These are phyloP conservation scores for Metschnikowia continentalis DNA, from an alignment of 805 yeast genomes.

Conservation along the genomic window DNA sequence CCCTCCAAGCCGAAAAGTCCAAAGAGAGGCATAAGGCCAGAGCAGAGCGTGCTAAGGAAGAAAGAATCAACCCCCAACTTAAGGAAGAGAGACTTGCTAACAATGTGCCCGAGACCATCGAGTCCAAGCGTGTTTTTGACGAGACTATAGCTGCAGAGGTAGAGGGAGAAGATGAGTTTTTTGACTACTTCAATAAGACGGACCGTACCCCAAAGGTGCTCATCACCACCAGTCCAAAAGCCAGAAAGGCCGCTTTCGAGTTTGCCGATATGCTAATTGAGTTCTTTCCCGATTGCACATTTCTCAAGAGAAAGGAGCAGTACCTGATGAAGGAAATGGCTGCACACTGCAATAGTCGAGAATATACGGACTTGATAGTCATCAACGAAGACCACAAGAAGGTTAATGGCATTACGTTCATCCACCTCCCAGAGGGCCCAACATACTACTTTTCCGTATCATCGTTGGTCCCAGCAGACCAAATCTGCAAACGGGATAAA, in stretches of 20 bases:
- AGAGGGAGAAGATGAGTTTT: slow-evolving; percentile 65
- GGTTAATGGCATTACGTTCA: slow-evolving; percentile 87
- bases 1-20: slow-evolving; percentile 67
- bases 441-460: slow-evolving; percentile 85
- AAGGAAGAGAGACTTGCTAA: slow-evolving; percentile 73
- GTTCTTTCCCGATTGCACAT: slow-evolving; percentile 78
- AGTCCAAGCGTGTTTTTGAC: slow-evolving; percentile 77
- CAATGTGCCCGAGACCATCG: slow-evolving; percentile 80
- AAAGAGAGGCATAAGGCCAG: slow-evolving; percentile 75
- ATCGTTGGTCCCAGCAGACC: slow-evolving; percentile 69
- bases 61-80: slow-evolving; percentile 75
- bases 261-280: slow-evolving; percentile 85
- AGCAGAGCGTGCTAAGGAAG: slow-evolving; percentile 82
- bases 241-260: slow-evolving; percentile 82
- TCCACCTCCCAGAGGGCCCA: slow-evolving; percentile 94
- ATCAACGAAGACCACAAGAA: slow-evolving; percentile 91
- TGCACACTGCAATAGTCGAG: slow-evolving; percentile 73
- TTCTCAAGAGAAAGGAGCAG: slow-evolving; percentile 82
- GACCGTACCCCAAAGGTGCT: slow-evolving; percentile 75
- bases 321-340: slow-evolving; percentile 86
- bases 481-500: slow-evolving; percentile 82
- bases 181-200: slow-evolving; percentile 19
- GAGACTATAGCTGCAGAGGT: slow-evolving; percentile 67
- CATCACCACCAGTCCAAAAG: slow-evolving; percentile 83
- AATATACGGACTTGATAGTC: slow-evolving; percentile 81